These are phyloP conservation scores for Linnemannia zychae DNA, from an alignment of 192 early-diverging fungal species.

Conservation along the genomic window DNA sequence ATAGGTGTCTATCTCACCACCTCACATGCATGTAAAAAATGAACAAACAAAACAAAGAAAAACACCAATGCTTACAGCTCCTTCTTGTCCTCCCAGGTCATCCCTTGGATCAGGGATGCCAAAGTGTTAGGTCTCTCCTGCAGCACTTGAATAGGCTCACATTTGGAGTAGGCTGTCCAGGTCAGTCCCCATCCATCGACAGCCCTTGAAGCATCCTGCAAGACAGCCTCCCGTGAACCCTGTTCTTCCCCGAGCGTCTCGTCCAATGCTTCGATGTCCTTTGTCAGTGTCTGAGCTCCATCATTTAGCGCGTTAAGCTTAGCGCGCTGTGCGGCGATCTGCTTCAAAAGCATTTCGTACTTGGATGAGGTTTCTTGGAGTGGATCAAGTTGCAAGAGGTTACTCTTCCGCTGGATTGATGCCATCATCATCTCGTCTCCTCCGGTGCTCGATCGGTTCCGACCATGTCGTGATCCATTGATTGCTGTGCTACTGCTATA, in stretches of 20 bases:
- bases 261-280: constrained; percentile 14
- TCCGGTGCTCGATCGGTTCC: background rate
- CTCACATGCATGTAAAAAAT: background rate
- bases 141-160: constrained; percentile 30
- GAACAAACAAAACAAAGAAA: background rate
- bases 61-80: constrained; percentile 25
- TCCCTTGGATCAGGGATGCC: constrained; percentile 28
- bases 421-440: background rate
- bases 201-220: constrained; percentile 12
- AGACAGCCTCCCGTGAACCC: background rate
- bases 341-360: constrained; percentile 31
- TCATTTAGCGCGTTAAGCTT: constrained; percentile 9
- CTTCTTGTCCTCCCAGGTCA: constrained; percentile 42
- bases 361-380: background rate
- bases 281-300: constrained; percentile 18
- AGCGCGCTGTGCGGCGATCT: constrained; percentile 25
- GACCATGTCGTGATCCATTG: background rate
- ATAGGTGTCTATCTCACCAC: background rate
- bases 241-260: constrained; percentile 25
- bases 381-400: background rate
- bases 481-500: background rate
- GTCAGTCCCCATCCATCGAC: constrained; percentile 28
- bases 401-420: background rate
- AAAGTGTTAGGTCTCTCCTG: constrained; percentile 22
- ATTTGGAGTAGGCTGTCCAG: constrained; percentile 28